Conservation (phyloP, 2,329 filamentous ascomycete species). For the Fusarium sp. region DNA sequence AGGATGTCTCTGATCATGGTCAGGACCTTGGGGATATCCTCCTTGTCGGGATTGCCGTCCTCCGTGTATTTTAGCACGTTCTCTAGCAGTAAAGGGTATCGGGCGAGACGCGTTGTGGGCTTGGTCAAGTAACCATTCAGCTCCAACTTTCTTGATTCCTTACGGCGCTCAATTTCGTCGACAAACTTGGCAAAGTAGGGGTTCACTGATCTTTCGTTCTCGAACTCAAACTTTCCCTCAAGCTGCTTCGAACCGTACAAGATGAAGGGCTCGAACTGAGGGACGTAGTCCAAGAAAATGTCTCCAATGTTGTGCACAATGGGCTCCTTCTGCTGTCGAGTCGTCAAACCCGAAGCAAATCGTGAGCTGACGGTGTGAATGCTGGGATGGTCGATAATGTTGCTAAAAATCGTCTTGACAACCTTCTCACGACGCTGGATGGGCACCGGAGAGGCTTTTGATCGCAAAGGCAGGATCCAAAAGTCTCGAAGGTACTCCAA, state of each 20-base stretch:
- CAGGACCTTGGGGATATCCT: slow-evolving; percentile 92
- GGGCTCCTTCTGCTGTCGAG: slow-evolving; percentile 89
- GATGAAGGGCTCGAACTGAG: slow-evolving; percentile 96
- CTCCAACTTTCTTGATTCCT: slow-evolving; percentile 96
- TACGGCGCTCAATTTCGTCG: slow-evolving; percentile 94
- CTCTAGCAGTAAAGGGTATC: slow-evolving; percentile 93
- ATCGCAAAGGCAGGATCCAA: slow-evolving; percentile 94
- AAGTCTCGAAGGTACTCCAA: slow-evolving; percentile 98
- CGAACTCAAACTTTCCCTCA: slow-evolving; percentile 97
- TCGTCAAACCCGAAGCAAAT: slow-evolving; percentile 89
- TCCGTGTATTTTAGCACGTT: slow-evolving; percentile 94
- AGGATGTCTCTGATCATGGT: slow-evolving; percentile 89
- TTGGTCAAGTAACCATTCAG: slow-evolving; percentile 98
- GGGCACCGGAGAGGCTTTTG: slow-evolving; percentile 88
- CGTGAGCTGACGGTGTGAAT: slow-evolving; percentile 93
- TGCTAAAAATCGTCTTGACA: slow-evolving; percentile 94
- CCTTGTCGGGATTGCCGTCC: slow-evolving; percentile 89
- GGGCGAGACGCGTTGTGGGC: slow-evolving; percentile 92
- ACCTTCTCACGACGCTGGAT: slow-evolving; percentile 90
- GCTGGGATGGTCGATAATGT: slow-evolving; percentile 86
- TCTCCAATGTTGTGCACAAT: slow-evolving; percentile 93
- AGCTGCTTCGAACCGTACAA: slow-evolving; percentile 96
- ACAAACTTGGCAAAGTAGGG: slow-evolving; percentile 90
- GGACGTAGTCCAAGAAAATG: slow-evolving; percentile 93
- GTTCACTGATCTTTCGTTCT: slow-evolving; percentile 93